These are phyloP conservation scores for Neurospora sp. DNA, from an alignment of 495 filamentous ascomycete species.

Conservation along the genomic window DNA sequence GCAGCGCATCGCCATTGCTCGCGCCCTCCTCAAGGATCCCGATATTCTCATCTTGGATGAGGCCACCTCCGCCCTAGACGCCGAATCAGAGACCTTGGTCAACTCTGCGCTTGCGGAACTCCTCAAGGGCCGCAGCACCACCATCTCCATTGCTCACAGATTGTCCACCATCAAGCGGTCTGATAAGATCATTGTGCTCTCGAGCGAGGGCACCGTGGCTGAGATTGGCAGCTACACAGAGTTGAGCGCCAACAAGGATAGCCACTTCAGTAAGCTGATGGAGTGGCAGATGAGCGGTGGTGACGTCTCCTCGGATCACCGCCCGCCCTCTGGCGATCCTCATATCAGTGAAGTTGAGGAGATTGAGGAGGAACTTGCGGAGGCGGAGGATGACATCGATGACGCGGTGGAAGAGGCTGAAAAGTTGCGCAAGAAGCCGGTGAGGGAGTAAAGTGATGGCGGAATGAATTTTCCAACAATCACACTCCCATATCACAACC, in stretches of 20 bases:
- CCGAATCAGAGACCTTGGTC: constrained; percentile 94
- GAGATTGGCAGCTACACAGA: constrained; percentile 78
- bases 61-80: constrained; percentile 86
- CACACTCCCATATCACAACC: background rate
- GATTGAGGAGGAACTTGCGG: constrained; percentile 34
- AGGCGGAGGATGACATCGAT: constrained; percentile 26
- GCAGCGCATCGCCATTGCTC: constrained; percentile 93
- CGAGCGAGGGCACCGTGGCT: constrained; percentile 73
- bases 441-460: constrained; percentile 4
- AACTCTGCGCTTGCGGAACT: constrained; percentile 77
- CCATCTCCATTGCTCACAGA: constrained; percentile 92
- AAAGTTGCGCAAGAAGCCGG: background rate
- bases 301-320: constrained; percentile 34
- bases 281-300: constrained; percentile 96
- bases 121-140: constrained; percentile 79
- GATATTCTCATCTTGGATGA: constrained; percentile 96
- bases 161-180: constrained; percentile 92
- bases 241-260: constrained; percentile 57
- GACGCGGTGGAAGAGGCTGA: constrained; percentile 8
- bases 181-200: constrained; percentile 84
- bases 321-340: constrained; percentile 8
- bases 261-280: constrained; percentile 91
- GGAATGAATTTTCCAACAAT: background rate
- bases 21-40: constrained; percentile 87
- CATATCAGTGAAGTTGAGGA: constrained; percentile 35